Base-by-base conservation (phyloP, 2,329 filamentous ascomycete species). In the Xylariales sp. region DNA sequence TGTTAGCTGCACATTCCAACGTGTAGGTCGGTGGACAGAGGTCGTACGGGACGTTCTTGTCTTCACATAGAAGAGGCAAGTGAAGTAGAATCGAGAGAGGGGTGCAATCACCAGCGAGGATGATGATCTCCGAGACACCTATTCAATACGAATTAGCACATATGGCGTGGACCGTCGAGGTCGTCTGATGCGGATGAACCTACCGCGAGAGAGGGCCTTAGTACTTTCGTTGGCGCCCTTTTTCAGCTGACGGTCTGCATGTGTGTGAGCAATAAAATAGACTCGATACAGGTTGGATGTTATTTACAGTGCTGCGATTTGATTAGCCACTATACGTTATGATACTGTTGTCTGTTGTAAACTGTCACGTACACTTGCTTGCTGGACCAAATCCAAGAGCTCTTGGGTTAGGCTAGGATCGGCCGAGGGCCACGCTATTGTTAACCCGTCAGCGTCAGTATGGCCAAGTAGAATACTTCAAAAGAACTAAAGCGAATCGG, bases 71-170 rank as follows among this genome's bases (percentile, higher is more conserved):
- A 32, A 97, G 90, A 36, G 95, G 95, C 50, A 97, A 85, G 82
- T 97, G 94, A 68, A 97, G 88, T 56, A 97, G 86, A 73, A 97
- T 97, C 61, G 93, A 92, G 59, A 97, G 87, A 49, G 94, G 94
- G 66, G 89, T 87, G 75, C 93, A 96, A 80, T 98, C 95, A 71
- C 93, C 94, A 55, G 94, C 93, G 62, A 97, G 89, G 75, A 98
- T 88, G 78, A 97, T 90, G 72, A 98, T 85, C 83, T 98, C 95
- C 74, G 90, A 90, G 70, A 95, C 94, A 63, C 67, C 67, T 69
- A 16, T 54, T 36, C 12, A 12, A 43, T 18, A n/a, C 23, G 14
- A 39, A 55, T 69, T 45, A 69, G 67, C 18, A 64, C 36, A 32
- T 41, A 14, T 34, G 5, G 49, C 9, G 16, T 59, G 12, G 39